Conservation (phyloP, 192 early-diverging fungal species). For the Obelidium mucronatum region DNA sequence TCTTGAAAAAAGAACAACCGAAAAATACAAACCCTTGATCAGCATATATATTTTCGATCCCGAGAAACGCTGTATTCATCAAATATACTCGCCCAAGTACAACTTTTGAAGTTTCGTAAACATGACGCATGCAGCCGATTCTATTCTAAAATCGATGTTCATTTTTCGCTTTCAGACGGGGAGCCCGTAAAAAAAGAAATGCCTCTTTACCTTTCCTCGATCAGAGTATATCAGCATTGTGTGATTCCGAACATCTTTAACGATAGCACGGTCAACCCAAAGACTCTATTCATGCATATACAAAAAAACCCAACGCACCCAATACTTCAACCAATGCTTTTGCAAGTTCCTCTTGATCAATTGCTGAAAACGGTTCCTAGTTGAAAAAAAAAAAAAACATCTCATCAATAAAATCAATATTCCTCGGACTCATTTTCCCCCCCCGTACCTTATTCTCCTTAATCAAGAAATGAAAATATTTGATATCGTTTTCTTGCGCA, state of each 20-base stretch:
- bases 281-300: too few species aligned
- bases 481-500: constrained; percentile 77
- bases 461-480: constrained; percentile 86
- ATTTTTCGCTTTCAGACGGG: too few species aligned
- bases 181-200: constrained; percentile 39
- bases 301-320: too few species aligned
- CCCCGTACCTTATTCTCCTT: constrained; percentile 90
- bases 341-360: constrained; percentile 56
- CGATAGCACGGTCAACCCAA: background rate
- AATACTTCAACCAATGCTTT: constrained; percentile 50
- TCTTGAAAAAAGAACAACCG: background rate
- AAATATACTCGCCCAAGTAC: constrained; percentile 94
- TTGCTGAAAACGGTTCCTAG: constrained; percentile 59
- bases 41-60: constrained; percentile 87
- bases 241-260: constrained; percentile 72
- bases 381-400: background rate
- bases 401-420: too few species aligned
- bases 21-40: constrained; percentile 83
- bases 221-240: constrained; percentile 94
- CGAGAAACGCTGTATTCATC: constrained; percentile 96
- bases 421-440: too few species aligned
- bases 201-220: constrained; percentile 84
- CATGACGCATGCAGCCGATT: constrained; percentile 94
- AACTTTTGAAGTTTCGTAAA: constrained; percentile 89
- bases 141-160: constrained; percentile 68